These are phyloP conservation scores for Heritiera littoralis DNA, from an alignment of 345 rosid genomes.

Conservation along the genomic window DNA sequence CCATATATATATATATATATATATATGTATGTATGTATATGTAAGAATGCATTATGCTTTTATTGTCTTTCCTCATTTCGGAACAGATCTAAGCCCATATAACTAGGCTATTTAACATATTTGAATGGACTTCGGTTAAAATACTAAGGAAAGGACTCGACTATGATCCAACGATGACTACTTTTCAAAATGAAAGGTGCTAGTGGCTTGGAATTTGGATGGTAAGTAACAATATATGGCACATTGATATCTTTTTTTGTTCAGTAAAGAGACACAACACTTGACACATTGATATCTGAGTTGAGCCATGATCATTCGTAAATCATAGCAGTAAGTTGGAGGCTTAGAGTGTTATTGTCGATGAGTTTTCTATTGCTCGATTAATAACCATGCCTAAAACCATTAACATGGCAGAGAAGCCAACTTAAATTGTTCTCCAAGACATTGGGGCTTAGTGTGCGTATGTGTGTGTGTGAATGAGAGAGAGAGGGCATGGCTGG, in stretches of 20 bases:
- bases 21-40: too few species aligned
- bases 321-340: neutral
- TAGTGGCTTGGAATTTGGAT: neutral
- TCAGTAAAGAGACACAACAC: too few species aligned
- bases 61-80: neutral
- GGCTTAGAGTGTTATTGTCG: neutral
- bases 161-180: too few species aligned
- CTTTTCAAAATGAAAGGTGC: too few species aligned
- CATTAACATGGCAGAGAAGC: neutral
- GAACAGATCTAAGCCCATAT: neutral
- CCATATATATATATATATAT: too few species aligned
- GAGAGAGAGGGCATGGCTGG: too few species aligned
- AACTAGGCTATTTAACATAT: neutral
- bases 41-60: too few species aligned
- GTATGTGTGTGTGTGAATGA: too few species aligned
- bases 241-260: too few species aligned
- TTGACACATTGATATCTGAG: neutral
- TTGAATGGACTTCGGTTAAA: neutral
- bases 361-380: neutral
- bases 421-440: constrained; percentile 10
- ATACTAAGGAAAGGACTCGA: too few species aligned
- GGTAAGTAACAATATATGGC: neutral
- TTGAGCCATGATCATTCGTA: neutral
- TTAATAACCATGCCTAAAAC: neutral
- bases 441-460: neutral